Conservation (phyloP, 75 land plant genomes). For the Pseudotsuga menziesii region DNA sequence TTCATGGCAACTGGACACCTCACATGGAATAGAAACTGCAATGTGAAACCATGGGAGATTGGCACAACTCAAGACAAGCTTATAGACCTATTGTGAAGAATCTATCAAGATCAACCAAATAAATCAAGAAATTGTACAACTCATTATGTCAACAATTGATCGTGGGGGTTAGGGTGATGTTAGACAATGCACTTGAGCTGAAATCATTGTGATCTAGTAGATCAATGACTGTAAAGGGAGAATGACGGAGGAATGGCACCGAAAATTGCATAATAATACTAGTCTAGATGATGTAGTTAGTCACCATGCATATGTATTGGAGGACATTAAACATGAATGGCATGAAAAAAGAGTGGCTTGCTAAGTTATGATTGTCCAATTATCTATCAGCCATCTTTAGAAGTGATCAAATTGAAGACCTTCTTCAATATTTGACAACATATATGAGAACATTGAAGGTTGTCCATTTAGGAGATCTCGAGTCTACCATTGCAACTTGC, state of each 20-base stretch:
- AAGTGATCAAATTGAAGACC: conserved; percentile 39
- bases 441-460: conserved; percentile 56
- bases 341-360: conserved; percentile 48
- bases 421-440: conserved; percentile 40
- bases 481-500: too few relatives aligned
- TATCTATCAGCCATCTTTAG: conserved; percentile 35
- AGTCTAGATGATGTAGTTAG: conserved; percentile 73
- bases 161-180: conserved; percentile 73
- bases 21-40: conserved; percentile 60
- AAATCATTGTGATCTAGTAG: conserved; percentile 64
- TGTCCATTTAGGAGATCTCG: too few relatives aligned
- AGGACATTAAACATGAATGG: conserved; percentile 53
- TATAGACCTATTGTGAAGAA: conserved; percentile 27
- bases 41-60: conserved; percentile 62
- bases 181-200: conserved; percentile 73
- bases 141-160: conserved; percentile 56
- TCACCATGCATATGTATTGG: conserved; percentile 65
- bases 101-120: conserved; percentile 29
- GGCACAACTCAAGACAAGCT: conserved; percentile 58
- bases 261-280: conserved; percentile 69
- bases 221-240: conserved; percentile 68
- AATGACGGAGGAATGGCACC: conserved; percentile 87
- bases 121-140: conserved; percentile 41
- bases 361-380: conserved; percentile 55
- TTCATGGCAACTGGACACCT: conserved; percentile 57